Evolutionary conservation across 23 red algal species (phyloP).

Genomic region (Chondrus crispus): DNA sequence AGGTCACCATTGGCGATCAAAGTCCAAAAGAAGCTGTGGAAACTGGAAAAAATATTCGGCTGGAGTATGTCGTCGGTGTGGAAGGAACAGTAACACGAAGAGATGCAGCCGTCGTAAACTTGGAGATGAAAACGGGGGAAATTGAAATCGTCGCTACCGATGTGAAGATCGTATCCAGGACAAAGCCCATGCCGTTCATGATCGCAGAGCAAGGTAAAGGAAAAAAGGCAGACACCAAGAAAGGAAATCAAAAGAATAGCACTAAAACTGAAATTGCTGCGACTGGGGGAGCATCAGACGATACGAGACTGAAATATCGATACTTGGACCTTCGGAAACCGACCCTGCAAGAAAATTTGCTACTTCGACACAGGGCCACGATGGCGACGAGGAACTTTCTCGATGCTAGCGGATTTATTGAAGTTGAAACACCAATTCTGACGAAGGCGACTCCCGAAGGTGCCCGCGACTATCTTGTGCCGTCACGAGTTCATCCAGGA

Average conservation of each 20-base stretch:
- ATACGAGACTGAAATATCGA: conserved; percentile 75
- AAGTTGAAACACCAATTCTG: conserved; percentile 95
- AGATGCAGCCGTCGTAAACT: conserved; percentile 76
- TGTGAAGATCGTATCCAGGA: conserved; percentile 69
- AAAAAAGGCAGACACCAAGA: not conserved
- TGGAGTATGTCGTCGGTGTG: conserved; percentile 86
- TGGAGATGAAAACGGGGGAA: conserved; percentile 71
- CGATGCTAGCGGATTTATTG: conserved; percentile 81
- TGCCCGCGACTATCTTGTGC: conserved; percentile 96
- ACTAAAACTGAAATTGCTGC: not conserved
- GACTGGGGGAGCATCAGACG: conserved; percentile 23
- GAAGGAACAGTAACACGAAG: conserved; percentile 64
- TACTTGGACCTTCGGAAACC: conserved; percentile 89
- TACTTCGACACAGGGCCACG: conserved; percentile 71
- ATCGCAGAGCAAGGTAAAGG: conserved; percentile 50
- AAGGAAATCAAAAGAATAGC: conserved; percentile 7
- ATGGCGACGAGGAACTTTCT: conserved; percentile 73
- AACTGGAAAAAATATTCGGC: conserved; percentile 70
- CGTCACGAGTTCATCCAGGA: conserved; percentile 85
- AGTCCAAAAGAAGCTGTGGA: conserved; percentile 29
- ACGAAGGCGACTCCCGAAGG: conserved; percentile 96
- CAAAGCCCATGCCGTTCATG: conserved; percentile 83
- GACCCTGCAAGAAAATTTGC: conserved; percentile 68
- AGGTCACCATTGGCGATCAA: conserved; percentile 77
- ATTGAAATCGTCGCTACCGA: conserved; percentile 78